Evolutionary conservation across 1,139 yeast genomes (phyloP).

Genomic region (Debaryomycetaceae sp.): DNA sequence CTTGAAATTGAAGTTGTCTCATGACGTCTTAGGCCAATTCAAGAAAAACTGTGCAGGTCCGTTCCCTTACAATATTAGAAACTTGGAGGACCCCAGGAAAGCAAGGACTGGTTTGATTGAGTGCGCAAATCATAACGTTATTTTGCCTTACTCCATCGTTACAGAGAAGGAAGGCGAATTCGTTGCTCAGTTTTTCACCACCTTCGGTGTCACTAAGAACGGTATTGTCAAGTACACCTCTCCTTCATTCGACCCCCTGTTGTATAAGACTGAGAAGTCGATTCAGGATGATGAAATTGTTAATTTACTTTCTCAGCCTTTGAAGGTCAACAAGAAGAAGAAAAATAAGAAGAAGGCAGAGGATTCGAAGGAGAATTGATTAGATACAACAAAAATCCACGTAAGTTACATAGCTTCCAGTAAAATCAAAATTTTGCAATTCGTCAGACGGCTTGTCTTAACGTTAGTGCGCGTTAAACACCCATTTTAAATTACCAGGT

Average conservation of each 20-base stretch:
- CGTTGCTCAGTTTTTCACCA: conserved; percentile 73
- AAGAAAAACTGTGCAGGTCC: conserved; percentile 60
- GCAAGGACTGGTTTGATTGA: conserved; percentile 76
- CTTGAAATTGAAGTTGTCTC: conserved; percentile 71
- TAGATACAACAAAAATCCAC: neutral
- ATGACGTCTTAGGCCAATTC: conserved; percentile 63
- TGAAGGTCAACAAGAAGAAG: conserved; percentile 51
- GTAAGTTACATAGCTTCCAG: neutral
- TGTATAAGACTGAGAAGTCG: conserved; percentile 57
- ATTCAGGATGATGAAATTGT: conserved; percentile 52
- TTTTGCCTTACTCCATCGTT: conserved; percentile 67
- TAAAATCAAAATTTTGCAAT: neutral
- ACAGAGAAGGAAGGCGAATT: conserved; percentile 67
- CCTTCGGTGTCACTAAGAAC: conserved; percentile 71
- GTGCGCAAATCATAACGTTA: conserved; percentile 65
- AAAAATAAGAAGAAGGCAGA: conserved; percentile 34
- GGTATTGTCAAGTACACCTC: conserved; percentile 68
- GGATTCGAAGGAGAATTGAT: too few species aligned
- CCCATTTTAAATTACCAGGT: neutral
- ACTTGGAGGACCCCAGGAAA: conserved; percentile 65
- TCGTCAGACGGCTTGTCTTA: neutral
- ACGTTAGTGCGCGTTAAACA: neutral
- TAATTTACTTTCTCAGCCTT: conserved; percentile 52
- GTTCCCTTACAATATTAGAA: conserved; percentile 70
- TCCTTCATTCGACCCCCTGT: conserved; percentile 49